phyloP scores from a whole-genome alignment of 352 stramenopile species.

The Globisporangium takayamanum region DNA sequence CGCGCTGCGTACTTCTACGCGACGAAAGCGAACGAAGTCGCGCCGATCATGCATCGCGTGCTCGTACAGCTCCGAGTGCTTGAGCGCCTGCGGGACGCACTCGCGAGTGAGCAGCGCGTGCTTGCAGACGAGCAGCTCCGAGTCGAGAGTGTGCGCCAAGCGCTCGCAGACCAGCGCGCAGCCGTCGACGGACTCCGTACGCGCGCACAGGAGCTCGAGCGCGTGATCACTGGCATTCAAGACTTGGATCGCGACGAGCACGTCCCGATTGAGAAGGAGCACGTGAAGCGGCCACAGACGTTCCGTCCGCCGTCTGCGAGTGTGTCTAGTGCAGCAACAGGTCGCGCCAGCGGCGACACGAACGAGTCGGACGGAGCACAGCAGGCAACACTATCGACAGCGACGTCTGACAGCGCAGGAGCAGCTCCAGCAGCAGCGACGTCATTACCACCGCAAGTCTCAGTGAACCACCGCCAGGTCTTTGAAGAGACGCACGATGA shows the following conservation, averaged over 20 bases:
- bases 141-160: slow-evolving; percentile 15
- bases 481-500: slow-evolving; percentile 34
- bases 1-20: slow-evolving; percentile 69
- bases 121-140: slow-evolving; percentile 16
- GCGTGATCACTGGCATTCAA: slow-evolving; percentile 59
- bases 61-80: slow-evolving; percentile 50
- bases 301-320: slow-evolving; percentile 24
- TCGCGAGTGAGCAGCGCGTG: slow-evolving; percentile 21
- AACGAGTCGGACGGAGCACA: slow-evolving; percentile 11
- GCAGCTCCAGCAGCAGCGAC: slow-evolving; percentile 1
- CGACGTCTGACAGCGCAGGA: too few relatives aligned
- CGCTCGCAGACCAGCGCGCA: slow-evolving; percentile 4
- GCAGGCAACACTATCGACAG: neutral
- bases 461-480: slow-evolving; percentile 29
- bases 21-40: slow-evolving; percentile 59
- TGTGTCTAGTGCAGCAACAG: slow-evolving; percentile 4
- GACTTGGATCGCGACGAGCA: slow-evolving; percentile 50
- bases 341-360: slow-evolving; percentile 1
- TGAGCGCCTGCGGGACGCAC: slow-evolving; percentile 32
- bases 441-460: neutral
- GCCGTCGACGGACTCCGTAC: slow-evolving; percentile 11
- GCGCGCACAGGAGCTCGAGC: slow-evolving; percentile 28
- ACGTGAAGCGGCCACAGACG: slow-evolving; percentile 43
- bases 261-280: slow-evolving; percentile 45
- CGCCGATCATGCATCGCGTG: slow-evolving; percentile 46